Percentiles rank a stretch among this genome's conserved stretches.
These are phyloP conservation scores for Mediolabrus comicus DNA, from an alignment of 108 stramenopile species.

Conservation along the genomic window DNA sequence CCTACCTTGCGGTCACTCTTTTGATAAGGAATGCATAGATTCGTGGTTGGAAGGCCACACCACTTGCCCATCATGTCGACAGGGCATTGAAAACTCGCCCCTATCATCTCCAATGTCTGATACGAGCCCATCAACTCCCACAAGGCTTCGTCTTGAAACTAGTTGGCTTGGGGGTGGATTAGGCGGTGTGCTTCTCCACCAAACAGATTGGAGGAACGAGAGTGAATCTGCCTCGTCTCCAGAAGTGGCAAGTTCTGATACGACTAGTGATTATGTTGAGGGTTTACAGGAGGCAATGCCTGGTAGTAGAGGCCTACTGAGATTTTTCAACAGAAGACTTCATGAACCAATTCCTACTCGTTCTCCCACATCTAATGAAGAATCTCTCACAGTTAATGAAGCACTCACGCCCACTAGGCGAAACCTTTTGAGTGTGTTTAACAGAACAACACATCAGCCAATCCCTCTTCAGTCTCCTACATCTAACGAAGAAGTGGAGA, in stretches of 20 bases:
- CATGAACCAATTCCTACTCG: no score
- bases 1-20: slow-evolving; percentile 58
- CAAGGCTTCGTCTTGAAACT: no score
- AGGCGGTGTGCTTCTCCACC: no score
- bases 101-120: background rate
- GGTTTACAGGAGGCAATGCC: background rate
- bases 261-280: background rate
- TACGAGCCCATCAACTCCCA: no score
- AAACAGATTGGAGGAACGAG: background rate
- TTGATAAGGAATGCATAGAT: slow-evolving; percentile 56
- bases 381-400: background rate
- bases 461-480: no score
- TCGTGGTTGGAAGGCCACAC: slow-evolving; percentile 42
- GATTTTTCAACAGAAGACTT: background rate
- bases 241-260: background rate
- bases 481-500: background rate
- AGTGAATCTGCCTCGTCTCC: background rate
- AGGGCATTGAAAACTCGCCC: slow-evolving; percentile 4
- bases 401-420: no score
- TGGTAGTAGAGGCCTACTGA: background rate
- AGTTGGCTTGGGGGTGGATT: no score
- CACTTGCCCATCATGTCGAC: slow-evolving; percentile 35
- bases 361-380: background rate
- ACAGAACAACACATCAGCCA: no score
- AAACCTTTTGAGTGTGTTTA: no score